These are phyloP conservation scores for Adiantum capillusveneris DNA, from an alignment of 75 land plant genomes.

Conservation along the genomic window DNA sequence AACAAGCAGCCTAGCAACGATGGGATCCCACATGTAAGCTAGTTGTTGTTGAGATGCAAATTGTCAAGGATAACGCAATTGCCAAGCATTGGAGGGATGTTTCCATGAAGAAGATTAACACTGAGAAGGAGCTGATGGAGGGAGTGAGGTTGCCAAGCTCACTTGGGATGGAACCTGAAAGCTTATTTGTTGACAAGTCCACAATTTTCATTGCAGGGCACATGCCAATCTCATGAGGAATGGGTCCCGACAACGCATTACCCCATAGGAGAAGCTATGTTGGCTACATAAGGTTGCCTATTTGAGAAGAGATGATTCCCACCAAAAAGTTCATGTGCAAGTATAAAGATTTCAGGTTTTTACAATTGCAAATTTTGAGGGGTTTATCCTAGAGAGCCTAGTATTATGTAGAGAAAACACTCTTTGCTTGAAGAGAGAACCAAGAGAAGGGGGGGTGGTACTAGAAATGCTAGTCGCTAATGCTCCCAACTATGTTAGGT, in stretches of 20 bases:
- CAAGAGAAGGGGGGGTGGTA: constrained; percentile 36
- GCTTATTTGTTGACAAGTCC: constrained; percentile 54
- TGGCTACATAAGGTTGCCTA: constrained; percentile 38
- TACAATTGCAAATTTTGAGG: constrained; percentile 52
- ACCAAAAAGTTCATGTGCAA: constrained; percentile 55
- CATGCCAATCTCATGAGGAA: constrained; percentile 55
- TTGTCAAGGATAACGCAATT: constrained; percentile 40
- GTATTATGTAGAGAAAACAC: constrained; percentile 65
- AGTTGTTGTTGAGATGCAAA: constrained; percentile 69
- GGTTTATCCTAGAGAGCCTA: constrained; percentile 66
- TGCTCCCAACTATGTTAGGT: constrained; percentile 49
- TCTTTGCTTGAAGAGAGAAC: constrained; percentile 42
- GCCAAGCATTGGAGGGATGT: constrained; percentile 44
- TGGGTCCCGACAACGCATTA: constrained; percentile 51
- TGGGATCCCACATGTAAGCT: constrained; percentile 57
- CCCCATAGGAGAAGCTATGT: constrained; percentile 48
- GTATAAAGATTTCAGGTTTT: constrained; percentile 34
- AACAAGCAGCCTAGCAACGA: constrained; percentile 35
- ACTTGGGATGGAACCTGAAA: constrained; percentile 53
- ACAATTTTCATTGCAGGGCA: constrained; percentile 36
- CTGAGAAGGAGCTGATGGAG: constrained; percentile 59
- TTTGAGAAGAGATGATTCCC: constrained; percentile 48
- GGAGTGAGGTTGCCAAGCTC: constrained; percentile 43
- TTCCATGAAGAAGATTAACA: constrained; percentile 55
- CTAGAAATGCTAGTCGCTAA: constrained; percentile 73